A percentile compares a stretch with the other conserved stretches of the same genome.
These are phyloP conservation scores for Backusella liffmaniae DNA, from an alignment of 192 early-diverging fungal species.

Conservation along the genomic window DNA sequence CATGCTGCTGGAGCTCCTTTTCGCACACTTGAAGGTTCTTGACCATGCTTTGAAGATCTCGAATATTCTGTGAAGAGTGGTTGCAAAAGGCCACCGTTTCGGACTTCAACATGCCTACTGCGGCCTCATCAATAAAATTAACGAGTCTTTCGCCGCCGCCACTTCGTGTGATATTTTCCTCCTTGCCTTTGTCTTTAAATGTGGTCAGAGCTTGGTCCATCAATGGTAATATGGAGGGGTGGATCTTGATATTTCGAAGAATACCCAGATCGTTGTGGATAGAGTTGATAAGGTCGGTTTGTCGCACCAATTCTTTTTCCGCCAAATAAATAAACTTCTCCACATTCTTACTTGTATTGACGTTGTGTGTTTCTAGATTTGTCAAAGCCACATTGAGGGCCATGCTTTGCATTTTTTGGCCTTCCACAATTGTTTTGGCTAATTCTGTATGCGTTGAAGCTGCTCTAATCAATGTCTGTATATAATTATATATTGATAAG, in stretches of 20 bases:
- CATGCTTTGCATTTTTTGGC: conserved; percentile 47
- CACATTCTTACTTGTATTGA: conserved; percentile 31
- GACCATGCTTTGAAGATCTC: conserved; percentile 14
- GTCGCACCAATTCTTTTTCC: conserved; percentile 41
- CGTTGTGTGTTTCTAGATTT: conserved; percentile 49
- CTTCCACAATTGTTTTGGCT: conserved; percentile 42
- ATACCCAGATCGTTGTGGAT: conserved; percentile 41
- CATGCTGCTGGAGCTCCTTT: conserved; percentile 15
- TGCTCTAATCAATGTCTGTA: conserved; percentile 31
- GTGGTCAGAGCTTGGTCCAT: background rate
- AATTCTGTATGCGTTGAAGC: conserved; percentile 36
- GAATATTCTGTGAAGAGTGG: conserved; percentile 7
- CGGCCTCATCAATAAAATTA: conserved; percentile 15
- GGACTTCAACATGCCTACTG: background rate
- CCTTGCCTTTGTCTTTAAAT: background rate
- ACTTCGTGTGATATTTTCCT: background rate
- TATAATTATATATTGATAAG: conserved; percentile 1
- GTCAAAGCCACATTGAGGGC: conserved; percentile 51
- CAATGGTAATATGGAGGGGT: conserved; percentile 35
- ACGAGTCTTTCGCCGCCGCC: background rate
- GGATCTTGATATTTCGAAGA: conserved; percentile 45
- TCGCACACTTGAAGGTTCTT: conserved; percentile 12
- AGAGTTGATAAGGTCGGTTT: conserved; percentile 26
- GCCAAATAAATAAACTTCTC: conserved; percentile 42
- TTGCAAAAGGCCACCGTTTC: conserved; percentile 5